These are phyloP conservation scores for Sporisorium sorghi DNA, from an alignment of 1,284 basidiomycete species.

Conservation along the genomic window DNA sequence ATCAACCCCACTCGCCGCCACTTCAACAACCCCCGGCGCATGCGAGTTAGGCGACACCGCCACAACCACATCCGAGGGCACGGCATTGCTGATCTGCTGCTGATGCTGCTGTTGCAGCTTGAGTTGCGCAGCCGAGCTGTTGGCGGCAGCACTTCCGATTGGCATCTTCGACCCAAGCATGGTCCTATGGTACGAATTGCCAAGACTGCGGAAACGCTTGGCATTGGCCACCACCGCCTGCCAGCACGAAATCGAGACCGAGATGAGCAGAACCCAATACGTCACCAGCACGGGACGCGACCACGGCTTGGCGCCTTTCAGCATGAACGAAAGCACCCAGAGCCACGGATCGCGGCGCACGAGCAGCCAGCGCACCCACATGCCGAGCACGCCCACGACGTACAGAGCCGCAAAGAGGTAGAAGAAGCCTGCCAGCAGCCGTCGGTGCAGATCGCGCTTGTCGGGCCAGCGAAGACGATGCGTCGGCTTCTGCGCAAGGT, in stretches of 20 bases:
- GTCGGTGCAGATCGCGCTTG: slow-evolving; percentile 85
- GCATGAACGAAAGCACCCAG: slow-evolving; percentile 77
- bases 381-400: slow-evolving; percentile 85
- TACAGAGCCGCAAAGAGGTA: slow-evolving; percentile 83
- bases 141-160: slow-evolving; percentile 17
- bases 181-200: slow-evolving; percentile 33
- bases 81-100: slow-evolving; percentile 19
- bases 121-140: slow-evolving; percentile 22
- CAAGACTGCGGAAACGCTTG: slow-evolving; percentile 49
- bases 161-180: slow-evolving; percentile 30
- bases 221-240: slow-evolving; percentile 71
- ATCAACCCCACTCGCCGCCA: slow-evolving; percentile 15
- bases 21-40: slow-evolving; percentile 38
- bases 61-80: slow-evolving; percentile 12
- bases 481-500: slow-evolving; percentile 89
- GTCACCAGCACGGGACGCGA: slow-evolving; percentile 81
- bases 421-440: slow-evolving; percentile 86
- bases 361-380: slow-evolving; percentile 92
- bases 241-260: slow-evolving; percentile 90
- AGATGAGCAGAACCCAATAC: slow-evolving; percentile 86
- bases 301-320: slow-evolving; percentile 83
- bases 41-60: slow-evolving; percentile 28
- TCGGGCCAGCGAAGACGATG: slow-evolving; percentile 88
- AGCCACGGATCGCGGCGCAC: slow-evolving; percentile 87
- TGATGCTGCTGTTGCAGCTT: slow-evolving; percentile 41